These are phyloP conservation scores for Aureobasidium sp. DNA, from an alignment of 2,329 filamentous ascomycete species.

Conservation along the genomic window DNA sequence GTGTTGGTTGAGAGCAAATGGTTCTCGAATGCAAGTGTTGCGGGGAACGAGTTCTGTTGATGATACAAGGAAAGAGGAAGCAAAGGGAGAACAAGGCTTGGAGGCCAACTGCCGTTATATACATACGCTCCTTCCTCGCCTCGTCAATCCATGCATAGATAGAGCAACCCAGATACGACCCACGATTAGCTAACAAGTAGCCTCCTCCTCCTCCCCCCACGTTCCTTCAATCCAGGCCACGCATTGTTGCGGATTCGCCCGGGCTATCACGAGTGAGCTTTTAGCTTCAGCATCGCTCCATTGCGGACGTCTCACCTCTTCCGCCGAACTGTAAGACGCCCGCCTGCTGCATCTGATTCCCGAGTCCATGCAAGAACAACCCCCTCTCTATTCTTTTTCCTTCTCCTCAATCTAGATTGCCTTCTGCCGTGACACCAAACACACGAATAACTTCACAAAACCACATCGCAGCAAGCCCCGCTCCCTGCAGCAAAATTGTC, in stretches of 20 bases:
- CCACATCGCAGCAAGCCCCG: background rate
- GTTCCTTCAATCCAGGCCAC: background rate
- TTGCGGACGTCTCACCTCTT: background rate
- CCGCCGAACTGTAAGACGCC: background rate
- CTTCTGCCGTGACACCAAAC: background rate
- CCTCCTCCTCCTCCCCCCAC: background rate
- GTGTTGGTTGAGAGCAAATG: background rate
- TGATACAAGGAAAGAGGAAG: background rate
- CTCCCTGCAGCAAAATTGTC: background rate
- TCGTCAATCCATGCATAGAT: background rate
- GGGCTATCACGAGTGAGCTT: constrained; percentile 10
- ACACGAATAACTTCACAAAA: background rate
- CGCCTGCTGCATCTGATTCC: background rate
- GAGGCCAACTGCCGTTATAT: constrained; percentile 6
- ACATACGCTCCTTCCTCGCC: background rate
- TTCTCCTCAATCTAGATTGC: background rate
- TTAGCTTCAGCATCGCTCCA: constrained; percentile 1
- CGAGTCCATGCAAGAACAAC: background rate
- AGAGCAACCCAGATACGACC: constrained; percentile 10
- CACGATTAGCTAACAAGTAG: background rate
- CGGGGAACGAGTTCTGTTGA: background rate
- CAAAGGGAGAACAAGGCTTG: background rate
- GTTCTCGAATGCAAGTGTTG: background rate
- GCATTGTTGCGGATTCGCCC: background rate
- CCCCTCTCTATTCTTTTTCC: background rate